These are phyloP conservation scores for Cornus kousa DNA, from an alignment of 148 eudicot genomes.

Conservation along the genomic window DNA sequence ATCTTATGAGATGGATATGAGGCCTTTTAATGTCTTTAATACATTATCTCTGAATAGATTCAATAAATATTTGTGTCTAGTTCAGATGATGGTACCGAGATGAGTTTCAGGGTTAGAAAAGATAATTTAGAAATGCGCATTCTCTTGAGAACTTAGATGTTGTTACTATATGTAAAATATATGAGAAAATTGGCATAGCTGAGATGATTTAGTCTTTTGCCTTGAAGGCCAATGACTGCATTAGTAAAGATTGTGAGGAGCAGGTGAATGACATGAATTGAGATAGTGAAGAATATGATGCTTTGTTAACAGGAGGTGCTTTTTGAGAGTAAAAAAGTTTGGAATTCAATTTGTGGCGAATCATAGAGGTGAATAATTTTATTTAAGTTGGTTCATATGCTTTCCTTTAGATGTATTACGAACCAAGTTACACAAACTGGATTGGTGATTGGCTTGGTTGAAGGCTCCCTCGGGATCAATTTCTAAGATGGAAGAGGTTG, in stretches of 20 bases:
- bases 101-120: neutral
- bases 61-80: neutral
- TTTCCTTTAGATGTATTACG: neutral
- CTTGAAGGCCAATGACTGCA: neutral
- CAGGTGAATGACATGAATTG: neutral
- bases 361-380: neutral
- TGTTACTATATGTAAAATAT: neutral
- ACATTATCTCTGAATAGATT: neutral
- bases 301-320: neutral
- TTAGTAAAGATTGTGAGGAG: neutral
- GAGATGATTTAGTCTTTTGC: neutral
- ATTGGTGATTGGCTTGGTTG: too few species aligned
- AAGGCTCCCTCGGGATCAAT: too few species aligned
- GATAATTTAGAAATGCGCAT: neutral
- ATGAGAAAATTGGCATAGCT: neutral
- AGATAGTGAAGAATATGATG: neutral
- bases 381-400: neutral
- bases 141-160: neutral
- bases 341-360: neutral
- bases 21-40: neutral
- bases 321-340: neutral
- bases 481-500: too few species aligned
- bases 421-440: too few species aligned
- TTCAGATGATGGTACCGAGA: neutral
- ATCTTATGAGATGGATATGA: conserved; percentile 4